Evolutionary conservation across 371 early-diverging fungal genomes (phyloP), one percentile per base, ranked within the genome.

Genomic region (Massospora cicadina): DNA sequence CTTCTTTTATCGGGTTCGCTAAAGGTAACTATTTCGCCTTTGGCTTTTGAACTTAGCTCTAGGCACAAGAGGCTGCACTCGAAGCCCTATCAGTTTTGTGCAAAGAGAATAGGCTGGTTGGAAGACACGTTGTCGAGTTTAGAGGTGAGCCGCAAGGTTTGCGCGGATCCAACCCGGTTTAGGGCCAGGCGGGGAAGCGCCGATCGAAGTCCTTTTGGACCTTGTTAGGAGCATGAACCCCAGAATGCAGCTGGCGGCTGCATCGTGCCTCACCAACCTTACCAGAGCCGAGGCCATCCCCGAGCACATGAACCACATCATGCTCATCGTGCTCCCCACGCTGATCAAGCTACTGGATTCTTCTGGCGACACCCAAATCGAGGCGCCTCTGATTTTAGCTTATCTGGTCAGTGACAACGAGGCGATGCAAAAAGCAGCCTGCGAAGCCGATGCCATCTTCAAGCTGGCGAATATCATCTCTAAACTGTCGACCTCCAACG

Each of bases 341-440:
- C 74, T 92, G 43, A 86, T 90, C 54, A 84, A 83, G 57, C 71
- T 91, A 65, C 77, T 90, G 33, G 86, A 89, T 3, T 84, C 88
- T 3, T 71, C 82, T 33, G 79, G 90, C 0, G 73, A 89, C 54
- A 74, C 74, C 74, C 66, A 21, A 66, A 53, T 60, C 17, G 0
- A 63, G 23, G 58, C 64, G 0, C 57, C 43, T n/a, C 33, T 59
- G 1, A 59, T 65, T 1, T 30, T 53, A 73, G 86, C 89, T 0
- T 79, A 84, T 68, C 72, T 93, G 5, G 82, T 90, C 1, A 77
- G 77, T 64, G 87, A 88, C 55, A 81, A 78, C 64, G 87, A 87
- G 54, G 80, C 77, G 21, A 77, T 90, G 76, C 91, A 93, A 70
- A 83, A 79, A 55, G 83, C 85, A 0, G 90, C 89, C 0, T 79